A percentile compares a stretch with the other conserved stretches of the same genome.
These are phyloP conservation scores for Larix kaempferi DNA, from an alignment of 75 land plant genomes.

Conservation along the genomic window DNA sequence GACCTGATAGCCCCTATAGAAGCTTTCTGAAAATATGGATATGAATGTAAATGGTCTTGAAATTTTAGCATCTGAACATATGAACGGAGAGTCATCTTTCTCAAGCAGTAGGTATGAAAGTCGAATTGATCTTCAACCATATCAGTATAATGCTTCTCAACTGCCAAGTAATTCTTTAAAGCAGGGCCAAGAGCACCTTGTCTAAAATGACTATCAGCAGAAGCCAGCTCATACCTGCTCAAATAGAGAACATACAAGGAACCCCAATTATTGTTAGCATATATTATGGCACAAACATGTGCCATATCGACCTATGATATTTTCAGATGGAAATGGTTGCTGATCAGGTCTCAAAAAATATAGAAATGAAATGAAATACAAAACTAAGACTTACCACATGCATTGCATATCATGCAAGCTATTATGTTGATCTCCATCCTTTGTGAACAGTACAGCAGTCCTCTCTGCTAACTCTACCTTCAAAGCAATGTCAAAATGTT, in stretches of 20 bases:
- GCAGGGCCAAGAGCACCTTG: constrained; percentile 87
- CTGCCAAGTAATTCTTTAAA: constrained; percentile 85
- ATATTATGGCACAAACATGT: background rate
- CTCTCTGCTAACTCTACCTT: constrained; percentile 90
- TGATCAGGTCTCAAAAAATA: background rate
- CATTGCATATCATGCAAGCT: constrained; percentile 99
- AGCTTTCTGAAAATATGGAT: constrained; percentile 81
- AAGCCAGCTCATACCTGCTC: constrained; percentile 92
- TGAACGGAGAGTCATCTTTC: constrained; percentile 93
- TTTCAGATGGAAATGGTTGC: too few relatives aligned
- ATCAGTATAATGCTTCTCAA: constrained; percentile 94
- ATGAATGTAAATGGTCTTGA: constrained; percentile 88
- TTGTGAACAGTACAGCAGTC: constrained; percentile 90
- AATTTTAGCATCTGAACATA: constrained; percentile 88
- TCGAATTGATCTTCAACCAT: constrained; percentile 98
- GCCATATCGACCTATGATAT: too few relatives aligned
- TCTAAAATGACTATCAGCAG: constrained; percentile 92
- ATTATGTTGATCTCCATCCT: constrained; percentile 98
- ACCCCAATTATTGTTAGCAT: background rate
- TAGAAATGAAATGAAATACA: background rate
- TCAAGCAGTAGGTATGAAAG: constrained; percentile 90
- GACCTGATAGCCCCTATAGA: constrained; percentile 89
- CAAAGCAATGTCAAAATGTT: background rate
- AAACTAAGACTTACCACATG: constrained; percentile 74
- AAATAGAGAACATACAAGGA: background rate